These are phyloP conservation scores for Calonectria ilicicola DNA, from an alignment of 2,329 filamentous ascomycete genomes.

Conservation along the genomic window DNA sequence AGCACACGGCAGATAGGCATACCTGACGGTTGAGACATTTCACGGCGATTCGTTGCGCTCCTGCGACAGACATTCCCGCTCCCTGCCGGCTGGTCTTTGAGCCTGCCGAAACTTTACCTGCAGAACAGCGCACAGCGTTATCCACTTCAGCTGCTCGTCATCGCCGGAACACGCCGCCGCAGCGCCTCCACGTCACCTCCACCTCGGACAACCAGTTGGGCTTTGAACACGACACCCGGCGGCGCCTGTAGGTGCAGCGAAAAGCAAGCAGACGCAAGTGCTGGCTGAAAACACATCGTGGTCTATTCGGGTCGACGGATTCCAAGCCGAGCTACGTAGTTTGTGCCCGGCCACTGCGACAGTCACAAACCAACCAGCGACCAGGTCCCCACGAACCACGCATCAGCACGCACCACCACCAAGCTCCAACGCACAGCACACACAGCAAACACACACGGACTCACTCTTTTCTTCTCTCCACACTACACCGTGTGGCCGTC, in stretches of 20 bases:
- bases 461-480: constrained; percentile 2
- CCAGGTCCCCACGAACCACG: constrained; percentile 8
- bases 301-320: neutral
- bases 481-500: constrained; percentile 5
- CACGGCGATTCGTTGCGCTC: neutral
- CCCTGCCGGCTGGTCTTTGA: constrained; percentile 1
- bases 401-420: constrained; percentile 2
- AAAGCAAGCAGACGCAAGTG: neutral
- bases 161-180: constrained; percentile 12
- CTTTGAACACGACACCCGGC: neutral
- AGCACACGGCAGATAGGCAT: neutral
- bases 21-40: neutral
- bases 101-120: constrained; percentile 1
- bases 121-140: neutral
- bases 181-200: constrained; percentile 18
- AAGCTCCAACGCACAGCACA: neutral
- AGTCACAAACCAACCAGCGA: neutral
- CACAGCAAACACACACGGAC: constrained; percentile 18
- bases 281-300: neutral
- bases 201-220: neutral
- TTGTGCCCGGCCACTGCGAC: neutral
- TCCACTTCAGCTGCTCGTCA: constrained; percentile 13
- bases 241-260: neutral
- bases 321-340: neutral
- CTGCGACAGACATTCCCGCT: constrained; percentile 8